Percentiles rank a stretch among this genome's conserved stretches.
Evolutionary conservation across 2,329 filamentous ascomycete genomes (phyloP).

Genomic region (Orbilia ellipsospora): DNA sequence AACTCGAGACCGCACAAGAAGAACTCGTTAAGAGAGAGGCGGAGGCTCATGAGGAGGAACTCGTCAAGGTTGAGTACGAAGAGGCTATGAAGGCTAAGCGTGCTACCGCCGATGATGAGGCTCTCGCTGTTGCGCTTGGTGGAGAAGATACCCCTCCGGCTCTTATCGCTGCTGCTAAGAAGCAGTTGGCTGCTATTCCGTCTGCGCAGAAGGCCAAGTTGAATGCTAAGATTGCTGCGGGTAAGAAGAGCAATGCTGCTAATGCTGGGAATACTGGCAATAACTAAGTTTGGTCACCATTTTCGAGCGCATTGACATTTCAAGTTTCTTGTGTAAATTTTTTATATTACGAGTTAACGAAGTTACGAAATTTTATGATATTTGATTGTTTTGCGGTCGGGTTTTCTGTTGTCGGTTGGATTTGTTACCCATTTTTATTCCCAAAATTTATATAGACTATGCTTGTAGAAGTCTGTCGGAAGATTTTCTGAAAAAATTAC

Average conservation of each 20-base stretch:
- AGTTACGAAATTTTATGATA: constrained; percentile 1
- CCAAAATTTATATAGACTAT: too few species aligned
- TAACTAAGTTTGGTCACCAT: neutral
- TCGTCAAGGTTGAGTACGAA: too few species aligned
- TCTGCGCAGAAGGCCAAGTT: constrained; percentile 14
- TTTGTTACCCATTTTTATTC: too few species aligned
- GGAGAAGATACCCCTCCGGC: constrained; percentile 12
- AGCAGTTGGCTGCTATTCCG: constrained; percentile 17
- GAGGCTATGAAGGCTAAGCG: constrained; percentile 3
- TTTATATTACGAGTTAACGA: neutral
- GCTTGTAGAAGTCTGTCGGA: too few species aligned
- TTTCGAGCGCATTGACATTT: neutral
- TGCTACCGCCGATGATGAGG: constrained; percentile 7
- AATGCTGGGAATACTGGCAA: constrained; percentile 1
- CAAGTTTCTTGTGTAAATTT: neutral
- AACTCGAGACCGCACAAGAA: constrained; percentile 4
- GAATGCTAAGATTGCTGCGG: constrained; percentile 8
- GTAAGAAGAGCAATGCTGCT: constrained; percentile 26
- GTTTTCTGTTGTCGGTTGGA: too few species aligned
- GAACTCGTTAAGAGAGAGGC: constrained; percentile 10
- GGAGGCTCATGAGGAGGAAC: neutral
- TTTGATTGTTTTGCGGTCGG: too few species aligned
- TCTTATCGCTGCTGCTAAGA: constrained; percentile 1
- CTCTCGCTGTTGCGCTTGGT: constrained; percentile 3
- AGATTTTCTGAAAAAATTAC: too few species aligned